Conservation (phyloP, 2,329 filamentous ascomycete genomes). For the Sordariomycetes sp. region DNA sequence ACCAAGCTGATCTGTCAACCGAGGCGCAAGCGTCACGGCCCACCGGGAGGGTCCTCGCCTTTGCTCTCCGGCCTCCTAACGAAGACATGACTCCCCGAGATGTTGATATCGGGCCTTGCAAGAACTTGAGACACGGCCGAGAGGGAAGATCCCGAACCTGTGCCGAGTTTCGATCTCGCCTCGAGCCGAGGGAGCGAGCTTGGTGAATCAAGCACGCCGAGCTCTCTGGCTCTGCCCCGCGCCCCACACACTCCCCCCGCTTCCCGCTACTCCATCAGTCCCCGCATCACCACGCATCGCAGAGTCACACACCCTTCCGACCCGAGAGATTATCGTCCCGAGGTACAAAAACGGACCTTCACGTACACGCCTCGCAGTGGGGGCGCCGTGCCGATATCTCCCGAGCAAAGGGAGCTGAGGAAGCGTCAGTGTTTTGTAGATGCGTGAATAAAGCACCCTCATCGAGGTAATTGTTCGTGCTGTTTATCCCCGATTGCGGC, state of each 20-base stretch:
- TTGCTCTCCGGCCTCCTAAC: not conserved
- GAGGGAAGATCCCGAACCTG: not conserved
- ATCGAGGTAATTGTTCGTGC: no score
- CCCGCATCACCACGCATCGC: not conserved
- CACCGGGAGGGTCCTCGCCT: not conserved
- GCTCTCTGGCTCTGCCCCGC: not conserved
- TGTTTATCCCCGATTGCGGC: no score
- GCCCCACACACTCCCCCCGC: not conserved
- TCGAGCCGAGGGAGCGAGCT: not conserved
- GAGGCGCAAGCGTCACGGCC: not conserved
- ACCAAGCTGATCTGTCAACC: not conserved
- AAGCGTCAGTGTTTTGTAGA: not conserved
- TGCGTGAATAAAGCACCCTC: not conserved
- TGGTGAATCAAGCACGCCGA: not conserved
- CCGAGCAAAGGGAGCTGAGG: not conserved
- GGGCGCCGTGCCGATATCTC: not conserved
- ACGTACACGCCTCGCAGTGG: not conserved
- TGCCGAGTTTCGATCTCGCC: not conserved
- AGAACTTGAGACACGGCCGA: not conserved
- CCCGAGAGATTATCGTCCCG: not conserved
- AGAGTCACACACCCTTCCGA: not conserved
- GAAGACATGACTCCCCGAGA: not conserved
- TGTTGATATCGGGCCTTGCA: not conserved
- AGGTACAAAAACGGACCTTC: not conserved
- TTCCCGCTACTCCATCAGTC: not conserved